Conservation (phyloP, 1,139 yeast species). For the Lodderomyces orthopsilosis region DNA sequence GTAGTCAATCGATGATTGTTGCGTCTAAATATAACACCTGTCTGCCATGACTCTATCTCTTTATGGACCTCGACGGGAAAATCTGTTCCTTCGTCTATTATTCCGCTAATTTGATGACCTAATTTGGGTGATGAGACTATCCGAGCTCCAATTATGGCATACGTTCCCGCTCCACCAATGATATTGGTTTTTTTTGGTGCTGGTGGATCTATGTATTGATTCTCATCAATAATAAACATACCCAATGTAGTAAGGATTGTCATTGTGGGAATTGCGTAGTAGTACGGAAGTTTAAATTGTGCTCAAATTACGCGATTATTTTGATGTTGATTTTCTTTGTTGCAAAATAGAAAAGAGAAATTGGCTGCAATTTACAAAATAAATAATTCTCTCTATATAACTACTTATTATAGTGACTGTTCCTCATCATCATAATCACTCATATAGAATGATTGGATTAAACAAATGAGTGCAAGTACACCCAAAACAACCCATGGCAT, state of each 20-base stretch:
- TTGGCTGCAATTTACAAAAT: background rate
- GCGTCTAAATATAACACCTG: slow-evolving; percentile 56
- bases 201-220: slow-evolving; percentile 50
- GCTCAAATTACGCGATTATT: background rate
- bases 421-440: slow-evolving; percentile 28
- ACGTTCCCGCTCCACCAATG: slow-evolving; percentile 90
- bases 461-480: slow-evolving; percentile 30
- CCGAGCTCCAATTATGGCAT: slow-evolving; percentile 75
- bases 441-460: slow-evolving; percentile 31
- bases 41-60: slow-evolving; percentile 57
- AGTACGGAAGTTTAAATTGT: background rate
- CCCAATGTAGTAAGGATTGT: slow-evolving; percentile 64
- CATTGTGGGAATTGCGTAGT: slow-evolving; percentile 4
- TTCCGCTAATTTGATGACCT: slow-evolving; percentile 49
- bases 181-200: slow-evolving; percentile 49
- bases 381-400: too few species aligned
- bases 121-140: slow-evolving; percentile 35
- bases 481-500: slow-evolving; percentile 51
- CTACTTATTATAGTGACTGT: background rate
- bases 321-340: background rate
- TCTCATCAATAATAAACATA: slow-evolving; percentile 91
- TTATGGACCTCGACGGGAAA: slow-evolving; percentile 54
- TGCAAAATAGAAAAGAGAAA: background rate
- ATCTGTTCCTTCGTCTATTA: slow-evolving; percentile 78
- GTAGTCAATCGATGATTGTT: slow-evolving; percentile 62